Conservation (phyloP, 1,284 basidiomycete genomes). For the Meripilus lineatus region DNA sequence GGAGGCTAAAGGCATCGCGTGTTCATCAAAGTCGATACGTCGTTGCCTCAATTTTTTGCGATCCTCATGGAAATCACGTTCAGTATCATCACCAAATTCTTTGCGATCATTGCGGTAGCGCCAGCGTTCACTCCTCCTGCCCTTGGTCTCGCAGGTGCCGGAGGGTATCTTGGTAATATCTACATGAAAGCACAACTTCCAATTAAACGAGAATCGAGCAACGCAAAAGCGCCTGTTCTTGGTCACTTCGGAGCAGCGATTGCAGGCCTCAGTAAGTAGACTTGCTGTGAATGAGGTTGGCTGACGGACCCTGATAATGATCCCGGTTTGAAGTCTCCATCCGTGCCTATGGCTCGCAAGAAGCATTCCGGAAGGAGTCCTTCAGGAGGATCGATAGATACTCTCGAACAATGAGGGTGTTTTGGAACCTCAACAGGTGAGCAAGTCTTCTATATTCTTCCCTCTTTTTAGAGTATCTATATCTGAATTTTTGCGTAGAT, state of each 20-base stretch:
- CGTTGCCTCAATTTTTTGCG: constrained; percentile 20
- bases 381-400: constrained; percentile 40
- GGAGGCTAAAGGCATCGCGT: too few species aligned
- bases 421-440: constrained; percentile 47
- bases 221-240: constrained; percentile 52
- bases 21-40: constrained; percentile 25
- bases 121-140: constrained; percentile 33
- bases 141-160: constrained; percentile 32
- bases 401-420: constrained; percentile 36
- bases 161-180: constrained; percentile 36
- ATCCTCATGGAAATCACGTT: constrained; percentile 33
- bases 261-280: constrained; percentile 47
- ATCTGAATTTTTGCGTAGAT: constrained; percentile 26
- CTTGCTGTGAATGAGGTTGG: background rate
- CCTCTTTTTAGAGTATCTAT: constrained; percentile 24
- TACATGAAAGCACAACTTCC: constrained; percentile 61
- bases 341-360: constrained; percentile 48
- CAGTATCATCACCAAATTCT: constrained; percentile 26
- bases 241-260: constrained; percentile 64
- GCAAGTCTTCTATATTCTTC: constrained; percentile 4
- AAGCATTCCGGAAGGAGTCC: constrained; percentile 36
- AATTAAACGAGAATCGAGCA: background rate
- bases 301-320: background rate
- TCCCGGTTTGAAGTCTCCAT: constrained; percentile 41
- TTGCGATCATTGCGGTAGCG: constrained; percentile 36